Conservation (phyloP, 2,329 filamentous ascomycete species). For the Orbilia oligospora region DNA sequence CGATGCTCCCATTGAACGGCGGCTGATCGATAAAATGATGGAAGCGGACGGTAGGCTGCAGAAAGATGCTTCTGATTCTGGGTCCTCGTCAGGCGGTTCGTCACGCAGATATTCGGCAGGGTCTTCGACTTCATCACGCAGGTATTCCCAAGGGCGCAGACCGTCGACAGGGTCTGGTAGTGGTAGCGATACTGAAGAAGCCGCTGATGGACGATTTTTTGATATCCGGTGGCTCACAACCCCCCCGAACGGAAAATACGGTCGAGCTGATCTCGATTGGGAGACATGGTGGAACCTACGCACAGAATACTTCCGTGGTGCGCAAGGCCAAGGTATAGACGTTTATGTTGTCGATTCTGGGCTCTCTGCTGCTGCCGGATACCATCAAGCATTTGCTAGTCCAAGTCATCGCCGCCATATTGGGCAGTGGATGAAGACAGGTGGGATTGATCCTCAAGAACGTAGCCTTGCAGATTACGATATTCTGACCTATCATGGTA, state of each 20-base stretch:
- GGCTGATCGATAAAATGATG: background rate
- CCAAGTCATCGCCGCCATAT: constrained; percentile 1
- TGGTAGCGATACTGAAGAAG: too few relatives aligned
- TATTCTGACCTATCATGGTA: background rate
- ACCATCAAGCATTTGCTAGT: constrained; percentile 14
- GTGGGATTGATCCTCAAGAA: background rate
- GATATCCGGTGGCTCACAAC: background rate
- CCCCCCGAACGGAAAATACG: background rate
- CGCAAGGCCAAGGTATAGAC: constrained; percentile 31
- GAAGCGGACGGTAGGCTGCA: background rate
- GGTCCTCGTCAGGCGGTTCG: too few relatives aligned
- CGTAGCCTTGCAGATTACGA: background rate
- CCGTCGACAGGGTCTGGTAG: too few relatives aligned
- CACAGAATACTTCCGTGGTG: background rate
- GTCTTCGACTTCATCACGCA: background rate
- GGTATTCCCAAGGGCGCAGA: background rate
- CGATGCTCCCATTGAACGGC: background rate
- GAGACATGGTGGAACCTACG: background rate
- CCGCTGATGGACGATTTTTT: background rate
- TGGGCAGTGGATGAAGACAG: constrained; percentile 14
- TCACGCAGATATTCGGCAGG: too few relatives aligned
- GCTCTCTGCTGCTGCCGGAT: background rate
- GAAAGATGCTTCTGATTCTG: background rate
- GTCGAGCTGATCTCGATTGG: background rate
- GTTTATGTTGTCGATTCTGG: constrained; percentile 47